Base-by-base conservation (phyloP, 192 early-diverging fungal genomes). In the Backusella luteola region DNA sequence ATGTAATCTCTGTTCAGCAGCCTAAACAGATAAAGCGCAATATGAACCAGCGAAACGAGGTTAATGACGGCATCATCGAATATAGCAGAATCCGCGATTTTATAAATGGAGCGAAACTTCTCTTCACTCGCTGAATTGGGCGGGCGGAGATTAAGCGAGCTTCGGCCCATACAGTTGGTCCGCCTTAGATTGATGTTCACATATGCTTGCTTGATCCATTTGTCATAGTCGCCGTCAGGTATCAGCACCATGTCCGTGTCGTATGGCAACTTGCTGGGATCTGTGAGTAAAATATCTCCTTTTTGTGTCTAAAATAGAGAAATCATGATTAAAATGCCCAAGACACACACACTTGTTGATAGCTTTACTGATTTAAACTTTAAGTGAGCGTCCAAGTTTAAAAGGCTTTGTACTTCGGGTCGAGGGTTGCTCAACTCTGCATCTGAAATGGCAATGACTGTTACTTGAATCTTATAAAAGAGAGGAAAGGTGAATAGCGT, bases 71-170 rank as follows among this genome's bases (percentile, higher is more conserved):
- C 83, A 44, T 85, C 85, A 35, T 84, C 78, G 69, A 88, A 88
- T 21, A 81, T 73, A 1, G 80, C 81, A 26, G 79, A 49, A 35
- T 86, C 85, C 7, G 82, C 81, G 32, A 86, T 85, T 35, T 80
- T 85, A 76, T 85, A 88, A 8, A 86, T 71, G 15, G 84, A 83
- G 29, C 83, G 78, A 74, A 88, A 88, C 35, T 88, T 88, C 52
- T 88, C 87, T 69, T 86, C 81, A 15, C 83, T 83, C 0, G 87
- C 56, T 14, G 56, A 63, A 29, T 63, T 63, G 71, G 87, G 85
- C 34, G 78, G 69, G 14, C 79, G 83, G 32, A 84, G 81, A 32
- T 84, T 88, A 35, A 88, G 83, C 17, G 87, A 84, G 46, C 84
- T 88, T 17, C 87, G 76, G 12, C 87, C 87, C 21, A 82, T 84